Conservation (phyloP, 768 basidiomycete species). For the Boletus rubroflammeus region DNA sequence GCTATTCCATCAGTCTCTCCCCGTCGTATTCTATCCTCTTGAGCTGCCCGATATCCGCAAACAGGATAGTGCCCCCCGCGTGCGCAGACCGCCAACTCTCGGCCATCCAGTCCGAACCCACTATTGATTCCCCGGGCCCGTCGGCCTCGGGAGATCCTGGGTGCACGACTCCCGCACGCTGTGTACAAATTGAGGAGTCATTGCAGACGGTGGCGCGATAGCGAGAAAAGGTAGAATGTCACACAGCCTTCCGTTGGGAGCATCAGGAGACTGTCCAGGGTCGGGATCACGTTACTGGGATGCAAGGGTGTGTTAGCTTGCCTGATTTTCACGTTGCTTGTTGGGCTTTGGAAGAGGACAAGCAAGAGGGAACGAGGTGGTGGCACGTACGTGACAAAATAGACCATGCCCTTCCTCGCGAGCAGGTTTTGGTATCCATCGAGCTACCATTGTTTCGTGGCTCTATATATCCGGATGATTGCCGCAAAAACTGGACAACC, state of each 20-base stretch:
- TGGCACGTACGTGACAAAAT: neutral
- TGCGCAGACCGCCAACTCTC: neutral
- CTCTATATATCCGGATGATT: neutral
- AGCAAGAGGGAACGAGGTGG: neutral
- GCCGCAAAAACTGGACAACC: neutral
- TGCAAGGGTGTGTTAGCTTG: neutral
- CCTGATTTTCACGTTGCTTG: neutral
- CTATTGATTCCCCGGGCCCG: neutral
- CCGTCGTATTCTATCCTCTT: neutral
- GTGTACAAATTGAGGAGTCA: neutral
- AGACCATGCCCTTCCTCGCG: neutral
- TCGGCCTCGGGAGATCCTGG: neutral
- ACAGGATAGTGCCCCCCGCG: neutral
- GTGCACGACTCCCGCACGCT: neutral
- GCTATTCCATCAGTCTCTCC: neutral
- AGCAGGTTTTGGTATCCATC: neutral
- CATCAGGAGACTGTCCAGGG: neutral
- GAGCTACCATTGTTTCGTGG: neutral
- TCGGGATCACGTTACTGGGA: neutral
- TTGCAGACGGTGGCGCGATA: neutral
- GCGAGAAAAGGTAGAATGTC: neutral
- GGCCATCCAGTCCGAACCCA: neutral
- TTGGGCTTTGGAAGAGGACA: neutral
- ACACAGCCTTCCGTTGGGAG: neutral
- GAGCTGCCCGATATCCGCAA: neutral